These are phyloP conservation scores for Coemansia sp. DNA, from an alignment of 192 early-diverging fungal genomes.

Conservation along the genomic window DNA sequence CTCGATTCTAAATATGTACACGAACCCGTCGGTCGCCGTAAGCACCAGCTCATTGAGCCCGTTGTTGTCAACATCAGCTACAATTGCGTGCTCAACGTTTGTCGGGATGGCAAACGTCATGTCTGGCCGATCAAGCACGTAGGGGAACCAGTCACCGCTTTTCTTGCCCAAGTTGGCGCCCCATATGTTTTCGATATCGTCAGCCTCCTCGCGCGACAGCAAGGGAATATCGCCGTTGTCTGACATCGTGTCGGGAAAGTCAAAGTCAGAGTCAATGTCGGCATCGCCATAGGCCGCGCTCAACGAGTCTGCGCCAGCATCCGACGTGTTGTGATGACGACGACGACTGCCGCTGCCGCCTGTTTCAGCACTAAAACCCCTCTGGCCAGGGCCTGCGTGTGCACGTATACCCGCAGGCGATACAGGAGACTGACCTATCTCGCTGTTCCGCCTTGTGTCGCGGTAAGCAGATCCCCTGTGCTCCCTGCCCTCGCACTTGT, in stretches of 20 bases:
- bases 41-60: conserved; percentile 60
- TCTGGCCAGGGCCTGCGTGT: conserved; percentile 13
- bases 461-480: neutral
- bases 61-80: conserved; percentile 55
- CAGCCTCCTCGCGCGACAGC: conserved; percentile 45
- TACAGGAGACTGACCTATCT: neutral
- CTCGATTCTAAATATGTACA: conserved; percentile 57
- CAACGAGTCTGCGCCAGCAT: conserved; percentile 23
- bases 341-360: conserved; percentile 13
- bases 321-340: conserved; percentile 14
- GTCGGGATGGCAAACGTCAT: conserved; percentile 55
- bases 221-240: conserved; percentile 26
- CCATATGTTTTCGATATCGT: conserved; percentile 58
- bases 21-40: conserved; percentile 57
- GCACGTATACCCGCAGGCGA: neutral
- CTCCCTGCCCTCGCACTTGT: conserved; percentile 23
- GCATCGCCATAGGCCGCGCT: conserved; percentile 41
- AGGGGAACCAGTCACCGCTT: conserved; percentile 59
- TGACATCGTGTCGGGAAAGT: conserved; percentile 30
- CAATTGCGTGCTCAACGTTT: conserved; percentile 58
- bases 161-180: conserved; percentile 55
- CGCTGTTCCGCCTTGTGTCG: neutral
- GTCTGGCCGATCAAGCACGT: conserved; percentile 49
- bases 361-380: conserved; percentile 27
- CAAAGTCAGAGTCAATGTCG: conserved; percentile 39